Evolutionary conservation across 2,329 filamentous ascomycete species (phyloP), one percentile per base, ranked within the genome.

Genomic region (Dactylella cylindrospora): DNA sequence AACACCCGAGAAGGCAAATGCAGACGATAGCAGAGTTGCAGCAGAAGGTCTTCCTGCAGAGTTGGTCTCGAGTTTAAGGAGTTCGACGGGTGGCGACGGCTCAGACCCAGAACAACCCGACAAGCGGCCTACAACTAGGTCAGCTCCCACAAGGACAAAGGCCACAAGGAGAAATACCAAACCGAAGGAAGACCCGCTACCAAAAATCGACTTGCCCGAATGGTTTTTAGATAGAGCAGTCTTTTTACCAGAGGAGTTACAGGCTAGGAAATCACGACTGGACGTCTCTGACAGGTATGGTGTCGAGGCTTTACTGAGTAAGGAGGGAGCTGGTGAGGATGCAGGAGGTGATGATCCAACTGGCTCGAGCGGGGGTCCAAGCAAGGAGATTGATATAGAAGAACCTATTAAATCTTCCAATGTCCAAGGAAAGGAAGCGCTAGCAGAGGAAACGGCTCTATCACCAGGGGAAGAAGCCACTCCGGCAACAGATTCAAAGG

Each of bases 171-270:
- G 54, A 33, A 35, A 43, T 6, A 32, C 33, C 20, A 49, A 60
- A 15, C 17, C 47, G 22, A 65, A 54, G 41, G 62, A 65, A 43
- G 43, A 50, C 3, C 38, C 54, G n/a, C 20, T 67, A 15, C 64
- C 65, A 29, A 73, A 74, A 15, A 70, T 76, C 3, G 74, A 77
- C 43, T 72, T 86, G 10, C 82, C 84, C 0, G 71, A 75, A 52
- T 78, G 76, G 71, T 86, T 86, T 64, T 71, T 81, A 47, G 72
- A 77, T 31, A 70, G 74, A 15, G 79, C 79, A 50, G 76, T 86
- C 22, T 70, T 70, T 39, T 67, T 76, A 7, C 68, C 71, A 23
- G 71, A 75, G 25, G 71, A 74, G 67, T n/a, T 33, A 50, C 29
- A 31, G 36, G 22, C 2, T 22, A 54, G 39, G 23, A 47, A 54